Percentiles rank a stretch among this genome's conserved stretches.
These are phyloP conservation scores for Penicillium decumbens DNA, from an alignment of 2,329 filamentous ascomycete species.

Conservation along the genomic window DNA sequence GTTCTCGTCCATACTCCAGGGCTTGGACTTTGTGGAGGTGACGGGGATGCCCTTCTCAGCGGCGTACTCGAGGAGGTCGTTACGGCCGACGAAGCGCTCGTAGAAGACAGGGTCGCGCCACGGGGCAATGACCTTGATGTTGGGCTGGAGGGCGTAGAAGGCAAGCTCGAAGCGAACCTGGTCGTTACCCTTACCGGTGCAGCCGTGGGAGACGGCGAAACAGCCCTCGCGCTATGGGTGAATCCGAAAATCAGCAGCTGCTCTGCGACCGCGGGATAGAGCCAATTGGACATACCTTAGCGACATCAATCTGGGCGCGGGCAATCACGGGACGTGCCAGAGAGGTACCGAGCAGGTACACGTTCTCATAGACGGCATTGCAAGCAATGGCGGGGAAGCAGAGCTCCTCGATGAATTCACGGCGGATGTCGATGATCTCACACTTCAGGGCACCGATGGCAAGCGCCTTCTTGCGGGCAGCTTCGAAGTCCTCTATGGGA, in stretches of 20 bases:
- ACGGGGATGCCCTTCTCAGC: constrained; percentile 46
- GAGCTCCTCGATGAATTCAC: constrained; percentile 73
- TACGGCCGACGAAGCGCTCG: constrained; percentile 47
- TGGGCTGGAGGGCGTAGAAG: constrained; percentile 47
- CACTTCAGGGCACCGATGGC: constrained; percentile 65
- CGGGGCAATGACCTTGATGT: constrained; percentile 48
- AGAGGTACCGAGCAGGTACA: constrained; percentile 53
- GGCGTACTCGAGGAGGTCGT: constrained; percentile 49
- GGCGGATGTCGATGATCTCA: constrained; percentile 60
- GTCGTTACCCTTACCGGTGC: constrained; percentile 48
- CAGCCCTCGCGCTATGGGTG: constrained; percentile 40
- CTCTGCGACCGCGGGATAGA: not conserved
- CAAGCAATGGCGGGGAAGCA: constrained; percentile 67
- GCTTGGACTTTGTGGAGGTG: constrained; percentile 48
- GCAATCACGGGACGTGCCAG: constrained; percentile 48
- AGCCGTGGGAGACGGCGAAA: constrained; percentile 43
- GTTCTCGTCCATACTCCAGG: constrained; percentile 49
- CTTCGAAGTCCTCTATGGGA: constrained; percentile 62
- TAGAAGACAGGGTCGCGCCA: constrained; percentile 49
- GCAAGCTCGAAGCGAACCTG: constrained; percentile 50
- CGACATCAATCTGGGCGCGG: constrained; percentile 40
- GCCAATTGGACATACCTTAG: constrained; percentile 18
- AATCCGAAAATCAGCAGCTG: not conserved
- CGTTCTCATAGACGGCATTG: constrained; percentile 64
- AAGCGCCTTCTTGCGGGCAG: constrained; percentile 66